These are phyloP conservation scores for Cadophora luteo-olivacea DNA, from an alignment of 2,329 filamentous ascomycete genomes.

Conservation along the genomic window DNA sequence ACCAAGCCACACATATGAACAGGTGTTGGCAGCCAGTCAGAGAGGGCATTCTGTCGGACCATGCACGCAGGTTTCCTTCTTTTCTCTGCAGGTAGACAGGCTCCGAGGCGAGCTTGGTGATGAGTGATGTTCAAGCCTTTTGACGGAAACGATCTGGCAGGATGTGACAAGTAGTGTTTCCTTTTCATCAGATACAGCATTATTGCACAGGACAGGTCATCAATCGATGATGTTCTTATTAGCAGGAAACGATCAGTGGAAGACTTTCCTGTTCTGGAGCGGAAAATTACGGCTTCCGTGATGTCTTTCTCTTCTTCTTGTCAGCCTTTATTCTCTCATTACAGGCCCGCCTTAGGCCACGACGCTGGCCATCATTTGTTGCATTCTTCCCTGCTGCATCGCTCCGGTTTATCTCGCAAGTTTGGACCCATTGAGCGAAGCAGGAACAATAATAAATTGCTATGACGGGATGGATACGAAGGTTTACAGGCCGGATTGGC, in stretches of 20 bases:
- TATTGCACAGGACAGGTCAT: neutral
- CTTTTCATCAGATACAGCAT: neutral
- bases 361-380: conserved; percentile 1
- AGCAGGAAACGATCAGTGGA: neutral
- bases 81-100: neutral
- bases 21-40: conserved; percentile 2
- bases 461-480: conserved; percentile 13
- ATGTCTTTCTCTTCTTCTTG: neutral
- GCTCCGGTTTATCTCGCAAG: conserved; percentile 16
- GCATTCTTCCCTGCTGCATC: conserved; percentile 22
- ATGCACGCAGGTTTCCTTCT: neutral
- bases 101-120: conserved; percentile 2
- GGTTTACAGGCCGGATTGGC: neutral
- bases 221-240: neutral
- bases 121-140: conserved; percentile 2
- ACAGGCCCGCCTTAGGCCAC: conserved; percentile 13
- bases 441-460: conserved; percentile 5
- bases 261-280: neutral
- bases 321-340: neutral
- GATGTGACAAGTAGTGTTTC: neutral
- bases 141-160: neutral
- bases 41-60: conserved; percentile 4
- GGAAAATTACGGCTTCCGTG: conserved; percentile 15
- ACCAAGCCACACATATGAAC: conserved; percentile 16
- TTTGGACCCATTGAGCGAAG: conserved; percentile 3